Evolutionary conservation across 2,329 filamentous ascomycete species (phyloP), one percentile per base, ranked within the genome.

Genomic region (Dactylellina parvicollis): DNA sequence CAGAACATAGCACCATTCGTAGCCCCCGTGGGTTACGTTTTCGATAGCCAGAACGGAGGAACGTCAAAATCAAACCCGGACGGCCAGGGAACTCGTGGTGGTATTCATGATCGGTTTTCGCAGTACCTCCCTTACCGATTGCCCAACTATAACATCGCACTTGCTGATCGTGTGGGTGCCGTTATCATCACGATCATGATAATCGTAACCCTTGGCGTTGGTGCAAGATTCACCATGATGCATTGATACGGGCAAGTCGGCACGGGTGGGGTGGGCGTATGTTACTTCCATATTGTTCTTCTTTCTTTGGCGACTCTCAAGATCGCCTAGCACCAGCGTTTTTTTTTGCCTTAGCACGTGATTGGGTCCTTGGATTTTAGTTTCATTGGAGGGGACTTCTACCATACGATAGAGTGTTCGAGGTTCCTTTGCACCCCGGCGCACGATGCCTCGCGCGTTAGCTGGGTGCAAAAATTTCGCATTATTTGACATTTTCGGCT

Each of bases 31-130:
- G 71, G 78, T 2, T 80, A 82, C 4, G 86, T 86, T 0, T 79
- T 86, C 34, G 80, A 81, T 3, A 79, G 82, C 22, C 76, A 81
- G 0, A 86, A 81, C 0, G 89, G 89, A 50, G 89, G 89, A 24
- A 90, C 83, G 1, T 87, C 85, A 74, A 79, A 81, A 57, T 84
- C 82, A 40, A 79, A 85, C 24, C 69, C 78, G 3, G 42, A 69
- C 14, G 69, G 74, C 12, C 76, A 74, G 14, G 66, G 66, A 18
- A 71, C 66, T 18, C 66, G 57, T 20, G 66, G 38, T 16, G 66
- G 66, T 62, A 42, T 71, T 4, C 66, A 71, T 28, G 34, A 71
- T 16, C 57, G 66, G 24, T 42, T 49, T 40, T 56, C 66, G 4
- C 38, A 71, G 20, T 71, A 71, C 26, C 66, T 71, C 16, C 66